Percentiles rank a stretch among this genome's conserved stretches.
Evolutionary conservation across 345 rosid genomes (phyloP).

Genomic region (Syzygium grande): DNA sequence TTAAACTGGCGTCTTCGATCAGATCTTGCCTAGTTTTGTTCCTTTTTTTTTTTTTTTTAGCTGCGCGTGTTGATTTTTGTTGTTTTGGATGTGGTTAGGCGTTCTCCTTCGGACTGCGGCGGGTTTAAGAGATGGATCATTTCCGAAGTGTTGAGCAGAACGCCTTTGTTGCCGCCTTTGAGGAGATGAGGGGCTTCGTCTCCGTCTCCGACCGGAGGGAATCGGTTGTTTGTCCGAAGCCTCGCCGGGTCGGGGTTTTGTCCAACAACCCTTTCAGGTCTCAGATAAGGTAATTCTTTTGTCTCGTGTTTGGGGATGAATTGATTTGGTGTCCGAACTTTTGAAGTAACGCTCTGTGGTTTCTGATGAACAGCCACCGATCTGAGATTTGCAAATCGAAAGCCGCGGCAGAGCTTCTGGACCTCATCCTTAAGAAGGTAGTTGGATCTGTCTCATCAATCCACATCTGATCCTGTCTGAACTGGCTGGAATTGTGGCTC

Average conservation of each 20-base stretch:
- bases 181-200: conserved; percentile 42
- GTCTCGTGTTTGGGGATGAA: not conserved
- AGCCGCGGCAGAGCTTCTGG: conserved; percentile 78
- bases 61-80: not conserved
- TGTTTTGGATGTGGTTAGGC: not conserved
- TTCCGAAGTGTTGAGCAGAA: conserved; percentile 58
- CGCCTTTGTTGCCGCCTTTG: conserved; percentile 42
- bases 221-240: conserved; percentile 79
- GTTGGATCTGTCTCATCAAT: not conserved
- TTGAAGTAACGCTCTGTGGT: not conserved
- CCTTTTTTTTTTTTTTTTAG: not conserved
- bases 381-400: conserved; percentile 47
- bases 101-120: not conserved
- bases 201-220: conserved; percentile 41
- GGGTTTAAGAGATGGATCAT: conserved; percentile 45
- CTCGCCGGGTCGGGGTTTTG: conserved; percentile 51
- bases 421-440: conserved; percentile 77
- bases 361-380: conserved; percentile 34
- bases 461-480: not conserved
- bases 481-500: not conserved
- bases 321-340: not conserved
- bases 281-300: conserved; percentile 37
- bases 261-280: conserved; percentile 35
- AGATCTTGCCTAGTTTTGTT: not conserved
- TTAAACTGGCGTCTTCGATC: not conserved